A percentile compares a stretch with the other conserved stretches of the same genome.
Evolutionary conservation across 345 rosid genomes (phyloP).

Genomic region (Populus davidiana): DNA sequence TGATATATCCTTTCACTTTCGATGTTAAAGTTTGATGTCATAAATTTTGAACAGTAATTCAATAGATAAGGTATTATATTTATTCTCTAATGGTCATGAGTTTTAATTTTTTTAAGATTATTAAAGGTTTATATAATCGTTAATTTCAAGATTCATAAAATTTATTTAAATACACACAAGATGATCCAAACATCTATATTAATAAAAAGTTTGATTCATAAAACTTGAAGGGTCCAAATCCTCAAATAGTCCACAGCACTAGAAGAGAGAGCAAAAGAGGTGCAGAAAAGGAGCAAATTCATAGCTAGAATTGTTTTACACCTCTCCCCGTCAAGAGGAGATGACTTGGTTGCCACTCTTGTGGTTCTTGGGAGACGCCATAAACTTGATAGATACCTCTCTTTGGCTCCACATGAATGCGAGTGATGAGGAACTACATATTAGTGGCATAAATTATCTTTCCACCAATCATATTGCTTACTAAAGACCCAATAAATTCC

Average conservation of each 20-base stretch:
- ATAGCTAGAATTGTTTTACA: not conserved
- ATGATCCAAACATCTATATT: accelerated
- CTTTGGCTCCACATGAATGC: not conserved
- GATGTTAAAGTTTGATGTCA: not conserved
- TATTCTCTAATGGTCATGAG: no score
- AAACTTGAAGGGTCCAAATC: not conserved
- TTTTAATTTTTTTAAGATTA: accelerated
- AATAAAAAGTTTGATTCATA: no score
- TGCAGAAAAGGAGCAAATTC: not conserved
- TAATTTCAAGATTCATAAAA: accelerated
- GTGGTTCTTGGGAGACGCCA: no score
- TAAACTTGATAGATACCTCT: no score
- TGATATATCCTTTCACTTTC: not conserved
- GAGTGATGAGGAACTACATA: not conserved
- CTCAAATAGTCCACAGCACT: not conserved
- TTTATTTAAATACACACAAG: accelerated
- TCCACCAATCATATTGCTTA: not conserved
- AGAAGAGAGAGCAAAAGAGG: not conserved
- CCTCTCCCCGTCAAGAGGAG: not conserved
- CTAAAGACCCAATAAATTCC: not conserved
- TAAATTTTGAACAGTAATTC: accelerated
- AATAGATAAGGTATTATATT: accelerated
- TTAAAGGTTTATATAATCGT: accelerated
- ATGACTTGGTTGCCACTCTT: not conserved
- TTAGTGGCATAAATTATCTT: not conserved